Evolutionary conservation across 768 basidiomycete genomes (phyloP).

Genomic region (Boletus vinaceobasis): DNA sequence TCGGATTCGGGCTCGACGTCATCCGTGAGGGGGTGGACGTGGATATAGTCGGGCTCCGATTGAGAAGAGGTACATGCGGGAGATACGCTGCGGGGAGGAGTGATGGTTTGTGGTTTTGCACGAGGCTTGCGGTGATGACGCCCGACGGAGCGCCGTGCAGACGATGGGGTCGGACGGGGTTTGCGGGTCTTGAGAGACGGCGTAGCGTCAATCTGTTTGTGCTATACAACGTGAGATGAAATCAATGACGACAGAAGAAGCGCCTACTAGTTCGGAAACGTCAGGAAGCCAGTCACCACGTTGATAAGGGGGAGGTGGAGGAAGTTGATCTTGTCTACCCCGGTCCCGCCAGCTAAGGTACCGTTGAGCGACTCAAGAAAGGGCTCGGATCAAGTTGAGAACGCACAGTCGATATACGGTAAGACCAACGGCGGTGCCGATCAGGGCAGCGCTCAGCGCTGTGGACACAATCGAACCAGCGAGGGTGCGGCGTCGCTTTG

Average conservation of each 20-base stretch:
- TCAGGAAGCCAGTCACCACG: slow-evolving; percentile 54
- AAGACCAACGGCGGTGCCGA: slow-evolving; percentile 82
- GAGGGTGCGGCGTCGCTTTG: slow-evolving; percentile 77
- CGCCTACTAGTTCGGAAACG: slow-evolving; percentile 35
- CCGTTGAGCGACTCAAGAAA: slow-evolving; percentile 1
- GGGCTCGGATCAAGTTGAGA: background rate
- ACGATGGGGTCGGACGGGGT: slow-evolving; percentile 30
- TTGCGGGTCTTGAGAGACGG: slow-evolving; percentile 40
- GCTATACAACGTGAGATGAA: slow-evolving; percentile 16
- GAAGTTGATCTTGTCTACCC: slow-evolving; percentile 49
- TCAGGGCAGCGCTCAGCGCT: slow-evolving; percentile 80
- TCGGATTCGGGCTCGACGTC: slow-evolving; percentile 35
- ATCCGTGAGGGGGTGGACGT: slow-evolving; percentile 28
- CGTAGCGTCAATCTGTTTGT: slow-evolving; percentile 34
- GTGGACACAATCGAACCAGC: slow-evolving; percentile 82
- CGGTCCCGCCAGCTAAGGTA: slow-evolving; percentile 69
- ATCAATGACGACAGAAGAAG: background rate
- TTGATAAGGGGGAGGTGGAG: slow-evolving; percentile 67
- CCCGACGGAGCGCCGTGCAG: slow-evolving; percentile 33
- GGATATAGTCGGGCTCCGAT: slow-evolving; percentile 44
- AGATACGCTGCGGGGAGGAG: slow-evolving; percentile 27
- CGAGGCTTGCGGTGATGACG: slow-evolving; percentile 38
- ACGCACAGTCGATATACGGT: slow-evolving; percentile 85
- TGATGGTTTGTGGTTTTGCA: slow-evolving; percentile 20
- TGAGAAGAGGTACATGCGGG: slow-evolving; percentile 30